Conservation (phyloP, 192 early-diverging fungal genomes). For the Linnemannia hyalina region DNA sequence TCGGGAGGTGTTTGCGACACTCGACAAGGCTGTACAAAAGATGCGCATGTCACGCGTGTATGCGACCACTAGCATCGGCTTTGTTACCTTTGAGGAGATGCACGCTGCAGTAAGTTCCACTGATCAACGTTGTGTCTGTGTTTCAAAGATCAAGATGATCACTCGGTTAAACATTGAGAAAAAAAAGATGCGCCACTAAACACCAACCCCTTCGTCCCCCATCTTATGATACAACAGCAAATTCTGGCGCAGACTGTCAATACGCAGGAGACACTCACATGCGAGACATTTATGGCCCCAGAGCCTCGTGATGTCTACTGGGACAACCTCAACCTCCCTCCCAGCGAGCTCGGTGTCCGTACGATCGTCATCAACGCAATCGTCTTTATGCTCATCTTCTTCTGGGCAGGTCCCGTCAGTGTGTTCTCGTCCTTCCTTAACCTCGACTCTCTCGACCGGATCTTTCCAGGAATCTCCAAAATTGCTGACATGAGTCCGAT, state of each 20-base stretch:
- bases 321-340: conserved; percentile 77
- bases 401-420: conserved; percentile 80
- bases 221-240: conserved; percentile 52
- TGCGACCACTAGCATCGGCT: conserved; percentile 74
- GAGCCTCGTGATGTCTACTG: conserved; percentile 85
- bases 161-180: too few species aligned
- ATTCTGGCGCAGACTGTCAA: conserved; percentile 77
- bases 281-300: conserved; percentile 74
- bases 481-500: conserved; percentile 63
- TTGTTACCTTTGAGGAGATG: conserved; percentile 83
- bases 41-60: conserved; percentile 59
- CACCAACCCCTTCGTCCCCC: neutral
- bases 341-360: conserved; percentile 66
- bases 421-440: conserved; percentile 75
- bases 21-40: conserved; percentile 68
- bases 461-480: conserved; percentile 71
- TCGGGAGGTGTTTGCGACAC: conserved; percentile 66
- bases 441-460: conserved; percentile 67
- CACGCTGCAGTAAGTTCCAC: conserved; percentile 68
- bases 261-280: conserved; percentile 74
- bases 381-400: conserved; percentile 76
- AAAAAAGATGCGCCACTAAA: neutral
- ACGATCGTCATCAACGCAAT: conserved; percentile 66
- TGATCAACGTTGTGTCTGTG: neutral
- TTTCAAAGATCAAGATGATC: neutral